Base-by-base conservation (phyloP, 2,329 filamentous ascomycete genomes). In the Trichoderma atrobrunneum region DNA sequence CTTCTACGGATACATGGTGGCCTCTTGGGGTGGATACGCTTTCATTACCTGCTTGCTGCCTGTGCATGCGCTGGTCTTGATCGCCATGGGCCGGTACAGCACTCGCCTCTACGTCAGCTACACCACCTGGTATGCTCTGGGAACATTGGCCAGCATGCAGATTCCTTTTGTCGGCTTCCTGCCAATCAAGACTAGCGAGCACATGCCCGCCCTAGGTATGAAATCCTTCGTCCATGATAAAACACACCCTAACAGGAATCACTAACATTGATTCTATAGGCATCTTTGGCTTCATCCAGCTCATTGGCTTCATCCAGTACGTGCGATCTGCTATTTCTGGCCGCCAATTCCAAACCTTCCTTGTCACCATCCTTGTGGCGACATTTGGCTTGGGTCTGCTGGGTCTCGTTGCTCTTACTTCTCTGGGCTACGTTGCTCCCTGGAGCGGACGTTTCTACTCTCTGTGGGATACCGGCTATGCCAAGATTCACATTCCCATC, bases 1-100 rank as follows among this genome's bases (percentile, higher is more conserved):
- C 70, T 98, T 97, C 85, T 99, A 99, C 84, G 96, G 96, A 79
- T 99, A 99, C 90, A 99, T 99, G 96, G 96, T 99, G 75, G 96
- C 95, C 63, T 97, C 97, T 21, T 99, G 96, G 96, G 96, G 96
- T 87, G 96, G 96, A 80, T 99, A 99, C 82, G 96, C 97, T 79
- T 99, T 99, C 89, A 99, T 99, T 80, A 99, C 97, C 74, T 98
- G 97, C 82, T 85, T 99, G 83, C 90, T 99, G 73, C 96, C 96
- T 48, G 89, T 99, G 76, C 96, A 99, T 83, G 91, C 93, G 8
- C 95, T 99, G 78, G 94, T 97, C 61, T 87, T 99, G 76, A 92
- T 99, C 79, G 93, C 92, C 84, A 99, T 99, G 95, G 97, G 97
- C 66, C 88, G 96, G 73, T 99, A 97, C 84, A 98, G 95, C 86